Conservation (phyloP, 352 stramenopile species). For the Lagenidium giganteum region DNA sequence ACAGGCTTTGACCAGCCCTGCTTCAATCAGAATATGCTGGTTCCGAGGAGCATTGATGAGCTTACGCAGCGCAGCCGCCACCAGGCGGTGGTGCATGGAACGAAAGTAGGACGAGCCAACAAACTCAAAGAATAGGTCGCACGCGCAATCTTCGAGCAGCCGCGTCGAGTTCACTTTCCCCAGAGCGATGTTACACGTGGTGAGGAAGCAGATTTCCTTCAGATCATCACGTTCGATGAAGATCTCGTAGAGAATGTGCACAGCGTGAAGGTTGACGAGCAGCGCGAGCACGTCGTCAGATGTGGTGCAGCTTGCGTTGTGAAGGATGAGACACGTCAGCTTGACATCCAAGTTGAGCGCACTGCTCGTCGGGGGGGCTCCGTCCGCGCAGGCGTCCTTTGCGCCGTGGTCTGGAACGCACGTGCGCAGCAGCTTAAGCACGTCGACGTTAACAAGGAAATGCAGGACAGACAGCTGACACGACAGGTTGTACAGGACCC, state of each 20-base stretch:
- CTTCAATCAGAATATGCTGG: constrained; percentile 34
- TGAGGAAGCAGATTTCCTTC: constrained; percentile 47
- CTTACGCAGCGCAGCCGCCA: constrained; percentile 52
- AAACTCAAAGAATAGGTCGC: constrained; percentile 52
- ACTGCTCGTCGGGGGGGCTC: background rate
- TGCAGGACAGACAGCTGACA: constrained; percentile 42
- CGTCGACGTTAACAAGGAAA: too few species aligned
- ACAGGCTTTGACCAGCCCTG: constrained; percentile 35
- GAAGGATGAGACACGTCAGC: constrained; percentile 59
- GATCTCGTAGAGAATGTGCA: constrained; percentile 44
- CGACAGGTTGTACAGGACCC: constrained; percentile 72
- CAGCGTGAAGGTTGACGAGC: constrained; percentile 40
- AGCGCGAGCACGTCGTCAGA: constrained; percentile 22
- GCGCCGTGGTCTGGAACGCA: constrained; percentile 25
- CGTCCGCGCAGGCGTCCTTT: too few species aligned
- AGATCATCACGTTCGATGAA: constrained; percentile 41
- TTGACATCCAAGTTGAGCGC: too few species aligned
- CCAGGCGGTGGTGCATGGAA: constrained; percentile 27
- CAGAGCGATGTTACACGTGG: constrained; percentile 58
- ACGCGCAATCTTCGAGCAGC: constrained; percentile 43
- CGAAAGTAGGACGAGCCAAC: constrained; percentile 33
- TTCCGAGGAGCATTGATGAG: constrained; percentile 63
- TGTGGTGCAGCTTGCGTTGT: constrained; percentile 62
- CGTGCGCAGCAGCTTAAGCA: constrained; percentile 38
- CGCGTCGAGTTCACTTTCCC: constrained; percentile 63